Base-by-base conservation (phyloP, 768 basidiomycete genomes). In the Cystobasidium ongulense region DNA sequence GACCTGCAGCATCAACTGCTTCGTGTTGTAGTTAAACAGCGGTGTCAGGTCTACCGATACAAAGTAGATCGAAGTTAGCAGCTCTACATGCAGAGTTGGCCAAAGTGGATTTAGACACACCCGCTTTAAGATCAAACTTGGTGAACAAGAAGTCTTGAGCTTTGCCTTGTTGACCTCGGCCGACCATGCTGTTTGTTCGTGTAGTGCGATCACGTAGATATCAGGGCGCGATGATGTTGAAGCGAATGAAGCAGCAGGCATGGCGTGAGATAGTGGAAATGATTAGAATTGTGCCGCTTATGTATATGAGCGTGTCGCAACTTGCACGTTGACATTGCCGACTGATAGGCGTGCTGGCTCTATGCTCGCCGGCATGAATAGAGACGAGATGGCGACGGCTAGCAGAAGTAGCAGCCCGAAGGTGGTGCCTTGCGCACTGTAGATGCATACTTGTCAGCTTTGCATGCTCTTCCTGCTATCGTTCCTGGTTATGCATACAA, bases 11-110 rank as follows among this genome's bases (percentile, higher is more conserved):
- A 95, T 94, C 13, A 95, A 79, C 79, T 95, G 92, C 81, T 95
- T 95, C n/a, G 92, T 94, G 81, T 95, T 95, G 92, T 92, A 95
- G 82, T 93, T 83, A 82, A 93, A 95, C 35, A 95, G 84, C 15
- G 92, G 87, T 10, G 86, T 83, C 3, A 95, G 83, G 82, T 95
- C 92, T 92, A 39, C 53, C 76, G n/a, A 38, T 23, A 15, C 29
- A 36, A 5, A 57, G 38, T 31, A 29, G 18, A 36, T 31, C 35
- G 15, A 38, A 18, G 52, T 35, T 33, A 36, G 43, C n/a, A 25
- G 63, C 62, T 76, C 29, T 62, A 50, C 46, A 63, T 5, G 10
- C 18, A 41, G 18, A 63, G 70, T 23, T 62, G 62, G 31, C 39
- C n/a, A n/a, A n/a, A n/a, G n/a, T n/a, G n/a, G n/a, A n/a, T n/a